These are phyloP conservation scores for Cryphonectria radicalis DNA, from an alignment of 2,329 filamentous ascomycete species.

Conservation along the genomic window DNA sequence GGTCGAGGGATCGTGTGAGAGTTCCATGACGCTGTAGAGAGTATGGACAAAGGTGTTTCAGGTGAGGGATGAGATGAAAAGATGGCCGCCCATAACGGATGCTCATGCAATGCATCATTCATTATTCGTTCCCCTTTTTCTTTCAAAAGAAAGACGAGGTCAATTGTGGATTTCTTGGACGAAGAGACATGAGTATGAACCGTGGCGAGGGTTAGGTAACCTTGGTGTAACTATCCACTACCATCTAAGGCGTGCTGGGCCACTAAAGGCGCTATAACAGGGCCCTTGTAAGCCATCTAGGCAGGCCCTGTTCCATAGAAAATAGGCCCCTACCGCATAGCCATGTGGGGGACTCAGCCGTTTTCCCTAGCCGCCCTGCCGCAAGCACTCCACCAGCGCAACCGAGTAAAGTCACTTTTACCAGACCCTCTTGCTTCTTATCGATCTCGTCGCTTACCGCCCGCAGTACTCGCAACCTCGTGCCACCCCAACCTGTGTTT, in stretches of 20 bases:
- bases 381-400: not conserved
- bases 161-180: too few species aligned
- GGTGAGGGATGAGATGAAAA: not conserved
- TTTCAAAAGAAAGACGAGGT: too few species aligned
- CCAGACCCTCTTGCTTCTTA: not conserved
- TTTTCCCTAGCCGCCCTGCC: not conserved
- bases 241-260: not conserved
- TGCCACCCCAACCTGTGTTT: not conserved
- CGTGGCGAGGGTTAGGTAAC: too few species aligned
- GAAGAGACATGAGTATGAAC: too few species aligned
- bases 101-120: not conserved
- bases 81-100: not conserved
- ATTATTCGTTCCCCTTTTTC: too few species aligned
- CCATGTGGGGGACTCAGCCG: not conserved
- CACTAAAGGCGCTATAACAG: not conserved
- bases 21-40: not conserved
- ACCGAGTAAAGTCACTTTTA: slow-evolving; percentile 1
- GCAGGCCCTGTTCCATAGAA: not conserved
- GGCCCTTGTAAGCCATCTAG: not conserved
- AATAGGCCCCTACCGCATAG: not conserved
- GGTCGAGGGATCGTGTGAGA: not conserved
- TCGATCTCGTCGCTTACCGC: not conserved
- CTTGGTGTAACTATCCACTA: too few species aligned
- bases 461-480: not conserved
- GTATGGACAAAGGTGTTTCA: not conserved